Conservation (phyloP, 495 filamentous ascomycete genomes). For the Echria macrotheca region DNA sequence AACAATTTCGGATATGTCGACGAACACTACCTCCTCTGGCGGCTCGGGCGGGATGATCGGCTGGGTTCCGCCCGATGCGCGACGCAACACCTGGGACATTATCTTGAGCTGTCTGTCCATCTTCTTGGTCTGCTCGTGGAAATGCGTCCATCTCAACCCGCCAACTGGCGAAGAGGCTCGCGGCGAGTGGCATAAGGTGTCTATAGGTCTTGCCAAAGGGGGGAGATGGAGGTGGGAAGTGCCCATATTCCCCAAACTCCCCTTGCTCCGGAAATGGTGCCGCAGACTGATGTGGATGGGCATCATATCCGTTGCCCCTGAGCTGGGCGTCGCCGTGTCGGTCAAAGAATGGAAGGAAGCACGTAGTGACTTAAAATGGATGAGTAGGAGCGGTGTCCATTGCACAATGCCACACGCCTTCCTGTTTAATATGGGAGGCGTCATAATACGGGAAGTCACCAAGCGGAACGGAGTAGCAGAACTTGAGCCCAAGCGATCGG, state of each 20-base stretch:
- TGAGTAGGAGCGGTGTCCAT: neutral
- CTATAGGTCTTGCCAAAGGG: neutral
- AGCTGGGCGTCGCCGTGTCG: slow-evolving; percentile 10
- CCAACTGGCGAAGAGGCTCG: slow-evolving; percentile 4
- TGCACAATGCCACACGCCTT: slow-evolving; percentile 11
- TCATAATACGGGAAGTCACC: slow-evolving; percentile 1
- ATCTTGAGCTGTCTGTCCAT: slow-evolving; percentile 10
- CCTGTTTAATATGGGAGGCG: slow-evolving; percentile 16
- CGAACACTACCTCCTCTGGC: neutral
- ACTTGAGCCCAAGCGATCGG: neutral
- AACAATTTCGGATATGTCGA: neutral
- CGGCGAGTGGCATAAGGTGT: slow-evolving; percentile 4
- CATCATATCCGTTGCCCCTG: slow-evolving; percentile 11
- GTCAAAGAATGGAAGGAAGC: slow-evolving; percentile 7
- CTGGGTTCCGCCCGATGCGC: slow-evolving; percentile 3
- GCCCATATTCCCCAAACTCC: neutral
- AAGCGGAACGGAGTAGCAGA: too few species aligned
- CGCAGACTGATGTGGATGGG: slow-evolving; percentile 10
- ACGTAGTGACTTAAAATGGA: neutral
- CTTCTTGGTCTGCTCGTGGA: slow-evolving; percentile 9
- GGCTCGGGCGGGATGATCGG: slow-evolving; percentile 1
- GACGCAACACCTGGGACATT: neutral
- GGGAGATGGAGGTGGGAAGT: neutral
- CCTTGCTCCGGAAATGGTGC: neutral
- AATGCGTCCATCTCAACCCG: slow-evolving; percentile 10